Conservation (phyloP, 2,329 filamentous ascomycete species). For the Claviceps africana region DNA sequence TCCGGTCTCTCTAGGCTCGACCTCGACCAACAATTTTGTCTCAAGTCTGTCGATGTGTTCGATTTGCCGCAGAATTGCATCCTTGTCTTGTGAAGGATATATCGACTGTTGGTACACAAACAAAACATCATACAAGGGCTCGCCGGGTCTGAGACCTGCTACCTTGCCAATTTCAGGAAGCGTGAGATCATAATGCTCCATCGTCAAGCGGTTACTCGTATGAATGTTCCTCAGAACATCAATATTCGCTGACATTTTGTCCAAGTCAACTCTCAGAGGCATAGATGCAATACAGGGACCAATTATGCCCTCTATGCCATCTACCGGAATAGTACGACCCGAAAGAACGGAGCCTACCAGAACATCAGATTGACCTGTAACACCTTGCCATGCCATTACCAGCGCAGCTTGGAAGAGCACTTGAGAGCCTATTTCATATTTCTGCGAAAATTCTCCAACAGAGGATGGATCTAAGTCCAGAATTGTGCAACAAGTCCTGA, state of each 20-base stretch:
- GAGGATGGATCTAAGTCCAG: constrained; percentile 9
- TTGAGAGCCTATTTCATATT: constrained; percentile 45
- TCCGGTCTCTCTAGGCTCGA: constrained; percentile 44
- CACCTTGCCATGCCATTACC: constrained; percentile 48
- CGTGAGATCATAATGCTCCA: constrained; percentile 50
- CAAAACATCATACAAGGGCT: constrained; percentile 58
- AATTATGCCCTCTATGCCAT: constrained; percentile 55
- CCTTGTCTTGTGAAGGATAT: constrained; percentile 17
- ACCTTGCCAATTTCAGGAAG: constrained; percentile 55
- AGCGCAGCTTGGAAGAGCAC: constrained; percentile 64
- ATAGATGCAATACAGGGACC: constrained; percentile 70
- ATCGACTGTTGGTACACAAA: constrained; percentile 77
- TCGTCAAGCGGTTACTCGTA: constrained; percentile 46
- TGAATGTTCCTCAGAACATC: constrained; percentile 55
- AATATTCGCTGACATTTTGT: constrained; percentile 32
- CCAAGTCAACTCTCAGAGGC: constrained; percentile 53
- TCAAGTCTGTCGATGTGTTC: constrained; percentile 59
- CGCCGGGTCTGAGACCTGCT: constrained; percentile 37
- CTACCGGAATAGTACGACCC: constrained; percentile 59
- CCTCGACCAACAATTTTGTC: constrained; percentile 60
- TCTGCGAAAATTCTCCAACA: constrained; percentile 21
- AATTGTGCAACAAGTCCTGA: neutral
- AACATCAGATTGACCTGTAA: constrained; percentile 52
- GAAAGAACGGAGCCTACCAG: constrained; percentile 70
- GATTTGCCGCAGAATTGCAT: constrained; percentile 33